Conservation (phyloP, 2,329 filamentous ascomycete genomes). For the Teratosphaeria destructans region DNA sequence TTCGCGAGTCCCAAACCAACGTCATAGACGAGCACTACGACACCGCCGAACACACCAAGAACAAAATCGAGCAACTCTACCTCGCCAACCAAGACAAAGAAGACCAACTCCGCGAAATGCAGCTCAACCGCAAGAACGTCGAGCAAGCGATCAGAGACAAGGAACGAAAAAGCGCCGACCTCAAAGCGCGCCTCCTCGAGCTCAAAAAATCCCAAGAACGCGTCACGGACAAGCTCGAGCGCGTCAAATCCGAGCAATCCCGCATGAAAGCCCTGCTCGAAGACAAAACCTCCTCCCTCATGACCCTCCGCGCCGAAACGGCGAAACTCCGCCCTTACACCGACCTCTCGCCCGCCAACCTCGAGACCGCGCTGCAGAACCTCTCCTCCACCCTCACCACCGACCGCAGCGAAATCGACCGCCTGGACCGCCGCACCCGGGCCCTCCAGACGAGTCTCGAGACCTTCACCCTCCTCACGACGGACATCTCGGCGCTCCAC, state of each 20-base stretch:
- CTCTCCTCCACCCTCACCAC: conserved; percentile 65
- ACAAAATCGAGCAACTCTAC: conserved; percentile 76
- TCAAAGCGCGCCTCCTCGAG: conserved; percentile 73
- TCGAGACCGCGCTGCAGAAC: conserved; percentile 74
- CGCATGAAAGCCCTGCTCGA: conserved; percentile 63
- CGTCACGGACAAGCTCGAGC: conserved; percentile 71
- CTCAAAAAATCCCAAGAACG: conserved; percentile 72
- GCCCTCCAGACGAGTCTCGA: conserved; percentile 87
- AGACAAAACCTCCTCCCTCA: conserved; percentile 58
- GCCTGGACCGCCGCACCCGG: conserved; percentile 74
- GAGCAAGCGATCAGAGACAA: conserved; percentile 77
- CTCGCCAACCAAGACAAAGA: conserved; percentile 81
- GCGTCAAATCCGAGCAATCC: conserved; percentile 68
- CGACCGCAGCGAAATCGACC: conserved; percentile 78
- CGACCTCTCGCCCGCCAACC: conserved; percentile 70
- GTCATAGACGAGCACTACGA: conserved; percentile 93
- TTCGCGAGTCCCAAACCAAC: conserved; percentile 81
- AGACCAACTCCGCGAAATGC: conserved; percentile 67
- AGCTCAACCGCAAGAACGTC: conserved; percentile 66
- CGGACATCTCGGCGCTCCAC: conserved; percentile 79
- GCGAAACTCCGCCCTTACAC: conserved; percentile 87
- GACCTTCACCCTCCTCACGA: conserved; percentile 72
- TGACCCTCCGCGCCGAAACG: conserved; percentile 71
- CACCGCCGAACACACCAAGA: conserved; percentile 75
- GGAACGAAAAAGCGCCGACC: conserved; percentile 71